Evolutionary conservation across 768 basidiomycete species (phyloP), one percentile per base, ranked within the genome.

Genomic region (Tephrocybe rancida): DNA sequence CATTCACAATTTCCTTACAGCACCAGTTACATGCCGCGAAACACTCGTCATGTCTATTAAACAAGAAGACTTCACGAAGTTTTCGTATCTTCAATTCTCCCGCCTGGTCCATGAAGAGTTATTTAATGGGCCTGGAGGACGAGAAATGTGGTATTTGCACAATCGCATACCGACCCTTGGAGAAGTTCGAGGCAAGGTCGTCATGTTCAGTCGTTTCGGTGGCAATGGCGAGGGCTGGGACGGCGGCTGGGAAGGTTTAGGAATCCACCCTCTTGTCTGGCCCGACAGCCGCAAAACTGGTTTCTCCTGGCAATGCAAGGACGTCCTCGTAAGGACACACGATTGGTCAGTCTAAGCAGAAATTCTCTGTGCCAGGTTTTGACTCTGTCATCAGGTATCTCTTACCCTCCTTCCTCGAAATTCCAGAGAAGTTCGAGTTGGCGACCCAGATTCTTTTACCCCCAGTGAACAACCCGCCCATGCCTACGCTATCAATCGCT

Each of bases 211-310:
- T 58, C 83, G 95, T 18, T 97, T 97, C 63, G 90, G 90, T 0
- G 83, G 79, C 1, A 76, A 86, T 57, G 82, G 84, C 2, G 70
- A 71, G 8, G 86, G 79, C 0, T 94, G 92, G 92, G 80, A 86
- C 58, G 75, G 77, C 19, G 86, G 82, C 2, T 59, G 80, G 8
- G 82, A 88, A 46, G 89, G 86, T 2, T 72, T 94, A 56, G 95
- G 95, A 1, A 89, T 98, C n/a, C 90, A 93, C 61, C 93, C 95
- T 5, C 82, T 81, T 1, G 74, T 70, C 1, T 98, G 95, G 95
- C 93, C 92, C 0, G 87, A 97, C 70, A 91, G 84, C 59, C 72
- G 68, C 29, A 84, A 81, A 61, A 70, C 76, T 1, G 90, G 86
- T 0, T 98, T 97, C 65, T 73, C 80, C 39, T 95, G 93, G 92